phyloP scores from a whole-genome alignment of 139 green algal species.

The Tetraselmis chui region DNA sequence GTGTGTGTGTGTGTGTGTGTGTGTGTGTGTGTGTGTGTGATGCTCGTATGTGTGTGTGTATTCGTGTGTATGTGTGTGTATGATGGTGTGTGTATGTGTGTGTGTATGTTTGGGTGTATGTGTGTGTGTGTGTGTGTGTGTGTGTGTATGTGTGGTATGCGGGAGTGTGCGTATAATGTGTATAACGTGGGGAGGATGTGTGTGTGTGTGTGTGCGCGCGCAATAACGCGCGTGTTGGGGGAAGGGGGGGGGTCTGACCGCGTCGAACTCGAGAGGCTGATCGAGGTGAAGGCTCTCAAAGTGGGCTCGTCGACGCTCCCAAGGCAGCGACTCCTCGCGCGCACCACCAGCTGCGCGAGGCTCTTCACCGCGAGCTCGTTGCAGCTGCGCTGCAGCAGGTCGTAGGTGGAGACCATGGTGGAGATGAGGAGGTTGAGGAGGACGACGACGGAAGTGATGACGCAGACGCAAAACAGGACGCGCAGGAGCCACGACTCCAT shows the following conservation, averaged over 20 bases:
- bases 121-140: too few relatives aligned
- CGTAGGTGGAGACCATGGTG: not conserved
- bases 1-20: too few relatives aligned
- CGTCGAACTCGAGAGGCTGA: not conserved
- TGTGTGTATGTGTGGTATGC: too few relatives aligned
- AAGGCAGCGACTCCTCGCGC: not conserved
- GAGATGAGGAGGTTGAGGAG: not conserved
- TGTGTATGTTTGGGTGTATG: too few relatives aligned
- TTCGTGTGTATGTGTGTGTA: too few relatives aligned
- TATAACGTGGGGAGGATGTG: too few relatives aligned
- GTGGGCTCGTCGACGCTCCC: not conserved
- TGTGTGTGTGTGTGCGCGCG: too few relatives aligned
- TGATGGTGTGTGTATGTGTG: too few relatives aligned
- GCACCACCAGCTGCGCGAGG: not conserved
- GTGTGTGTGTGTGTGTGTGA: too few relatives aligned
- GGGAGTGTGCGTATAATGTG: too few relatives aligned
- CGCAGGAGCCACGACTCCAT: not conserved
- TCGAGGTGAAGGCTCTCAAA: not conserved
- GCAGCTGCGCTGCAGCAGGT: not conserved
- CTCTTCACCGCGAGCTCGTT: not conserved
- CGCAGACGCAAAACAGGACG: not conserved
- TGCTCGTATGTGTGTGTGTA: too few relatives aligned
- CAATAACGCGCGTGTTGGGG: too few relatives aligned
- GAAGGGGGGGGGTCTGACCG: not conserved
- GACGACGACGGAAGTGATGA: not conserved